These are phyloP conservation scores for Cyclotella cryptica DNA, from an alignment of 108 stramenopile genomes.

Conservation along the genomic window DNA sequence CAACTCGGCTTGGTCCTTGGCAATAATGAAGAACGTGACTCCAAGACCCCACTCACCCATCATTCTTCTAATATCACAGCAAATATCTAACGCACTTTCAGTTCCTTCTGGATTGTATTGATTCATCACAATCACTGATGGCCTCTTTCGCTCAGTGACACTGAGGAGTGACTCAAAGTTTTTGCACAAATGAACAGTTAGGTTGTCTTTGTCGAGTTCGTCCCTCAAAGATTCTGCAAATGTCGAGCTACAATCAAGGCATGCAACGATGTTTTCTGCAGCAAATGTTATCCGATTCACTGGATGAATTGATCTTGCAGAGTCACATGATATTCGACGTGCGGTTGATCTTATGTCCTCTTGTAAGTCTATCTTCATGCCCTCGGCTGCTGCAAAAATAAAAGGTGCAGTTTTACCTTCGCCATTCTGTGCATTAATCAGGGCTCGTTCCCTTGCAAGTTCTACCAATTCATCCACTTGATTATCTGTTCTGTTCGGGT, in stretches of 20 bases:
- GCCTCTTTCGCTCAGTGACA: slow-evolving; percentile 5
- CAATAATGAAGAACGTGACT: slow-evolving; percentile 32
- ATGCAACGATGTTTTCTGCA: slow-evolving; percentile 6
- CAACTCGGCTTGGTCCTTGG: slow-evolving; percentile 21
- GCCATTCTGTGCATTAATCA: background rate
- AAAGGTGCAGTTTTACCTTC: background rate
- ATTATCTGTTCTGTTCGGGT: slow-evolving; percentile 38
- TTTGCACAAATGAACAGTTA: slow-evolving; percentile 8
- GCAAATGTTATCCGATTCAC: background rate
- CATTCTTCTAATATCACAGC: slow-evolving; percentile 18
- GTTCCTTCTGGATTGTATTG: slow-evolving; percentile 3
- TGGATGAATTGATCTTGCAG: background rate
- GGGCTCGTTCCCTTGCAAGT: slow-evolving; percentile 3
- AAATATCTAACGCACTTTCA: slow-evolving; percentile 29
- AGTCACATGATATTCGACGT: background rate
- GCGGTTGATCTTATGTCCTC: background rate
- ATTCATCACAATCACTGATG: slow-evolving; percentile 29
- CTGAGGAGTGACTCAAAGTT: background rate
- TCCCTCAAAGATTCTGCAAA: background rate
- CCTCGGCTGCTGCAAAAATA: slow-evolving; percentile 23
- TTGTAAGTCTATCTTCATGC: background rate
- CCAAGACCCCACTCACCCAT: slow-evolving; percentile 40
- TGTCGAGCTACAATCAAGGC: slow-evolving; percentile 14
- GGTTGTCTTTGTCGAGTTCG: slow-evolving; percentile 20
- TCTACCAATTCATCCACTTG: slow-evolving; percentile 41